Evolutionary conservation across 164 flowering plant genomes (phyloP), one percentile per base, ranked within the genome.

Genomic region (Warburgia ugandensis): DNA sequence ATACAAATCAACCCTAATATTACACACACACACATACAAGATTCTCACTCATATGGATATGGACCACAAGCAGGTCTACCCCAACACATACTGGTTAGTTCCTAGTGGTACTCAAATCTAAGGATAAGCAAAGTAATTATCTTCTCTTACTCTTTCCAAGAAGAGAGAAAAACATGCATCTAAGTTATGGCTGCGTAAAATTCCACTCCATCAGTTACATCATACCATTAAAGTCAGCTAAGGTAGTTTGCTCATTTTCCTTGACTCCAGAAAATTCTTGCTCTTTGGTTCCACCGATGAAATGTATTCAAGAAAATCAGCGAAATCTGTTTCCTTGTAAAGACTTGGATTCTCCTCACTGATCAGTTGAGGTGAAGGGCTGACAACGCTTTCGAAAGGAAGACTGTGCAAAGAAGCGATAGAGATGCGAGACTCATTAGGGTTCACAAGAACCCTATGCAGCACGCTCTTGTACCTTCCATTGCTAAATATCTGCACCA

Each of bases 391-490:
- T 4, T 70, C 33, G 42, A 70, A 69, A 2, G 86, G 78, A 12
- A 85, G 57, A 43, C 79, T 77, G 54, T 85, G 97, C 66, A 89
- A 55, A 2, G 95, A 73, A 20, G 95, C 97, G 25, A 83, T 80
- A 0, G 95, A 86, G 1, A 78, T 69, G 2, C 97, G 64, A 29
- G 73, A 43, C 46, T 48, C 73, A 5, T 28, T 45, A 0, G 85
- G 57, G 48, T 89, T 89, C 47, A 77, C 87, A 1, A 73, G 19
- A 2, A 80, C 97, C 39, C 95, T 69, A 49, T 89, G 97, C 11
- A 85, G 28, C 48, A 85, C 83, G 43, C 97, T 89, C 69, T 76
- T 85, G 79, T 83, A 89, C 58, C 66, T 79, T 27, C 97, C 97
- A 38, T 89, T 89, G 77, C 97, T 89, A 33, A 81, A 85, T 63